A percentile compares a stretch with the other conserved stretches of the same genome.
phyloP scores from a whole-genome alignment of 257 asterid species.

The Dorcoceras hygrometricum region DNA sequence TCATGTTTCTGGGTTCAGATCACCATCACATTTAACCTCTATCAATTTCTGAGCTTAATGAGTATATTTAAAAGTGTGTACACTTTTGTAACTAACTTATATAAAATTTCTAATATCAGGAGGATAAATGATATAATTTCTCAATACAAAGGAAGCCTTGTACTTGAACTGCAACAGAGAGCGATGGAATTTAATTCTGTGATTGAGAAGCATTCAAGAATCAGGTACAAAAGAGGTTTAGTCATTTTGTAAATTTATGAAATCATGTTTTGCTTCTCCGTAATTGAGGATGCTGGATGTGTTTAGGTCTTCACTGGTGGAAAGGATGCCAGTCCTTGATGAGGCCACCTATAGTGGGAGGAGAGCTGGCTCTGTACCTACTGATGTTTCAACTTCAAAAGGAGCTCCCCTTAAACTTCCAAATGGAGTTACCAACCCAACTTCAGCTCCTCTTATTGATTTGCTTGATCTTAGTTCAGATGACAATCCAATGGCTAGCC shows the following conservation, averaged over 20 bases:
- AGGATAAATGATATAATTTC: constrained; percentile 36
- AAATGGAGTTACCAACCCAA: constrained; percentile 72
- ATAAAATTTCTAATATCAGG: constrained; percentile 24
- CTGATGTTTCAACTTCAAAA: constrained; percentile 72
- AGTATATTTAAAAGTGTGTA: too few relatives aligned
- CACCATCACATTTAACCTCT: not conserved
- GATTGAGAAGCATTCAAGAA: constrained; percentile 42
- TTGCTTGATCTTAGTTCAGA: constrained; percentile 83
- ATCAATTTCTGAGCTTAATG: not conserved
- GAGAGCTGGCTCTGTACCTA: constrained; percentile 75
- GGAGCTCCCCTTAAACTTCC: constrained; percentile 68
- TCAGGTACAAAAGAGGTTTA: constrained; percentile 35
- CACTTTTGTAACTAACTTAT: not conserved
- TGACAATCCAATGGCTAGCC: constrained; percentile 58
- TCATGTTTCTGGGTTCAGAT: not conserved
- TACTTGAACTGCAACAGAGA: constrained; percentile 58
- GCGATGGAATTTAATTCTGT: constrained; percentile 52
- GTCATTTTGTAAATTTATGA: not conserved
- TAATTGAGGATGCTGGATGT: constrained; percentile 22
- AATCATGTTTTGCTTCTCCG: not conserved
- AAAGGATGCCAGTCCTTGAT: constrained; percentile 95
- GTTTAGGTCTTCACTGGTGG: constrained; percentile 78
- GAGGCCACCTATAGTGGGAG: constrained; percentile 83
- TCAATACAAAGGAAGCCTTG: constrained; percentile 51
- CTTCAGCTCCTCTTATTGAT: constrained; percentile 75